These are phyloP conservation scores for Bombardia bombarda DNA, from an alignment of 495 filamentous ascomycete genomes.

Conservation along the genomic window DNA sequence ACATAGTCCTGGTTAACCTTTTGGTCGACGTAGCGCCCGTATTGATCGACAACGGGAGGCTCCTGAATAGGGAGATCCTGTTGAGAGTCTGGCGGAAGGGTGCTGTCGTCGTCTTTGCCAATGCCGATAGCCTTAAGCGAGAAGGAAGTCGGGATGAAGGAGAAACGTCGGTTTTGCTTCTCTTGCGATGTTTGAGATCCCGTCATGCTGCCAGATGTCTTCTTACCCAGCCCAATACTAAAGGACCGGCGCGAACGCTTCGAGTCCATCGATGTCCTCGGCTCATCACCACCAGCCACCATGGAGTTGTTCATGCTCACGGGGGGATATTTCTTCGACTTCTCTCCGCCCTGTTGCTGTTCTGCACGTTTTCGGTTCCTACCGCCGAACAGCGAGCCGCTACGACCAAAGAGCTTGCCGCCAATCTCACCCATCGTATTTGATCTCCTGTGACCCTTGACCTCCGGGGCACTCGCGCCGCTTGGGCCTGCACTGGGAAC, in stretches of 20 bases:
- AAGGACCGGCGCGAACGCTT: constrained; percentile 59
- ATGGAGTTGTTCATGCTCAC: constrained; percentile 66
- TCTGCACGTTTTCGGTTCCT: constrained; percentile 37
- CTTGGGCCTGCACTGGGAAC: not conserved
- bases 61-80: constrained; percentile 41
- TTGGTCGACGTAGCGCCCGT: constrained; percentile 30
- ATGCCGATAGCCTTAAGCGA: constrained; percentile 53
- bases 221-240: constrained; percentile 66
- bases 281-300: constrained; percentile 36
- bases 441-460: constrained; percentile 79
- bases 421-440: constrained; percentile 78
- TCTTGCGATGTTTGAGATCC: constrained; percentile 46
- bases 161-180: constrained; percentile 58
- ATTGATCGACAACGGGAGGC: constrained; percentile 31
- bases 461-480: constrained; percentile 12
- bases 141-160: constrained; percentile 69
- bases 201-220: constrained; percentile 51
- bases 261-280: constrained; percentile 72
- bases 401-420: constrained; percentile 72
- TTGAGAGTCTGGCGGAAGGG: constrained; percentile 28
- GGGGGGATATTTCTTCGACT: constrained; percentile 60
- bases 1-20: constrained; percentile 21
- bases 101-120: constrained; percentile 37
- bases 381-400: constrained; percentile 67
- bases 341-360: constrained; percentile 34